These are phyloP conservation scores for Leptographium galeiforme DNA, from an alignment of 2,329 filamentous ascomycete species.

Conservation along the genomic window DNA sequence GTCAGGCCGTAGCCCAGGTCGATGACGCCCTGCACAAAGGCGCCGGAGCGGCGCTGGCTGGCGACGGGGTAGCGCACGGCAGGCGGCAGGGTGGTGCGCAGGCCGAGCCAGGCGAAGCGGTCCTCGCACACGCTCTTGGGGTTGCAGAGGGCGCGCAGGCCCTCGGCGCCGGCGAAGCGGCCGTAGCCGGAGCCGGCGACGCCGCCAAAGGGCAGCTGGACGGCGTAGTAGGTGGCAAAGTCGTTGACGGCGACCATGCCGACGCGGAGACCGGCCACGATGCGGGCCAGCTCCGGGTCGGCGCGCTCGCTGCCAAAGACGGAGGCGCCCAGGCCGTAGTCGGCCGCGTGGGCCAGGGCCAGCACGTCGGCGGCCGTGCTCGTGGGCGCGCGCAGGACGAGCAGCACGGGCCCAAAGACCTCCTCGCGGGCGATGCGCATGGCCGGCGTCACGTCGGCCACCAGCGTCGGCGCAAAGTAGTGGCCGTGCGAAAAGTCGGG, in stretches of 20 bases:
- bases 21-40: conserved; percentile 47
- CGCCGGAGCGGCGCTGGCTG: conserved; percentile 50
- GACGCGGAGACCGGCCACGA: conserved; percentile 57
- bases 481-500: conserved; percentile 64
- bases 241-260: conserved; percentile 96
- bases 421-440: conserved; percentile 88
- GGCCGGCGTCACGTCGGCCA: conserved; percentile 71
- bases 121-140: conserved; percentile 77
- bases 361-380: conserved; percentile 52
- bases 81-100: conserved; percentile 66
- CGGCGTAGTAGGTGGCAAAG: conserved; percentile 86
- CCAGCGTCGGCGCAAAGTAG: conserved; percentile 84
- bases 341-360: conserved; percentile 65
- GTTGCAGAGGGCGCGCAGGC: conserved; percentile 73
- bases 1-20: conserved; percentile 43
- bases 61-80: conserved; percentile 70
- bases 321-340: conserved; percentile 76
- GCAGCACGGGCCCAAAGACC: conserved; percentile 84
- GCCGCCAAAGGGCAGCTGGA: conserved; percentile 88
- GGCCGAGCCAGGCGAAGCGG: conserved; percentile 42
- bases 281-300: conserved; percentile 43
- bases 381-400: conserved; percentile 62
- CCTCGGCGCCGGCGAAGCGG: conserved; percentile 83
- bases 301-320: conserved; percentile 60
- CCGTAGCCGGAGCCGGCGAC: conserved; percentile 85